Base-by-base conservation (phyloP, 2,329 filamentous ascomycete species). In the Penicillium sp. region DNA sequence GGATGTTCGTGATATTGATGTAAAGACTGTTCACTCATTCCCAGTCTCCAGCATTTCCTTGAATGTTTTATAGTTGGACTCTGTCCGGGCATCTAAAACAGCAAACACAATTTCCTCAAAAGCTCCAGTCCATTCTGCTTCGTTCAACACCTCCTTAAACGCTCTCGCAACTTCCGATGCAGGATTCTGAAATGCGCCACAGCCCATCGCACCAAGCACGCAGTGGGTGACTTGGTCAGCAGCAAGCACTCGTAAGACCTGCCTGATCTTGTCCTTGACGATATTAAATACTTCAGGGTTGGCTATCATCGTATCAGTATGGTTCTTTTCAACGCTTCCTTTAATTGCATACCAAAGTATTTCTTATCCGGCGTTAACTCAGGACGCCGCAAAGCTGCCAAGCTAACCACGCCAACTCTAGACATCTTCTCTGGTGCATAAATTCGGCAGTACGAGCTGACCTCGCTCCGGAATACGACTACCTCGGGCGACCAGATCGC, bases 131-230 rank as follows among this genome's bases (percentile, higher is more conserved):
- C 76, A 80, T 61, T 82, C 77, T 1, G 44, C 25, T 54, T 82
- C 76, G 13, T 50, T 37, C 37, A 82, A 57, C 20, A 81, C 76
- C 54, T 78, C 72, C 30, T 66, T 55, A 67, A 77, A 84, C 45
- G 76, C 77, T 20, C 56, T 40, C 2, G 74, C 78, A 12, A 82
- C 72, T 43, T 77, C 74, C 26, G 60, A 57, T 0, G 68, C 67
- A 7, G 79, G 79, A 51, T 82, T 80, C 0, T 51, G 52, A 52
- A 79, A 82, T 1, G 74, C 77, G 3, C 79, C 80, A 47, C 79
- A 84, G 0, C 79, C 80, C 37, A 83, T 53, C 0, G 80, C 79
- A 0, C 79, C 79, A 1, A 84, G 65, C 2, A 83, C 75, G 1
- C 41, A 45, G 23, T 44, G 36, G 9, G 41, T 36, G 3, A 37